Evolutionary conservation across 2,329 filamentous ascomycete species (phyloP).

Genomic region (Arthrocladium fulminans): DNA sequence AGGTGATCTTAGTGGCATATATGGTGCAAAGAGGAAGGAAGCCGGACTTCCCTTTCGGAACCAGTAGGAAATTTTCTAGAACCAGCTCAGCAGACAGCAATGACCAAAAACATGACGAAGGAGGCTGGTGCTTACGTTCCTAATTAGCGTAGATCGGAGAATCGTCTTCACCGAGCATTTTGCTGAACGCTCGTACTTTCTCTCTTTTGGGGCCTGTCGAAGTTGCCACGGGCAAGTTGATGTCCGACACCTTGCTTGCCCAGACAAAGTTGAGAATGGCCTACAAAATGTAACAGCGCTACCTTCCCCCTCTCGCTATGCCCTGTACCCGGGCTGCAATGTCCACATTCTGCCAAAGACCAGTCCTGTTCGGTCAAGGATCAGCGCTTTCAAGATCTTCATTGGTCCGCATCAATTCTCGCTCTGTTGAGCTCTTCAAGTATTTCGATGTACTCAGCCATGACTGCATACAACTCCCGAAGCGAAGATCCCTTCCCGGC

Average conservation of each 20-base stretch:
- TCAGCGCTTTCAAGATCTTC: not conserved
- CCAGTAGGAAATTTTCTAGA: conserved; percentile 26
- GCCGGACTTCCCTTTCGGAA: conserved; percentile 68
- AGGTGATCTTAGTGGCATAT: conserved; percentile 74
- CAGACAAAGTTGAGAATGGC: no score
- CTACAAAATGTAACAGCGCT: conserved; percentile 2
- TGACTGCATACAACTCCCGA: not conserved
- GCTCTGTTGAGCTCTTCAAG: not conserved
- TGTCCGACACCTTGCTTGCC: not conserved
- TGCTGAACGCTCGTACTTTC: not conserved
- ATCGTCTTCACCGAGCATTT: no score
- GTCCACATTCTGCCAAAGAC: not conserved
- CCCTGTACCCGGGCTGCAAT: not conserved
- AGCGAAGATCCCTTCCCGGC: no score
- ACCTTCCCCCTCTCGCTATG: conserved; percentile 1
- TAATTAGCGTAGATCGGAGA: no score
- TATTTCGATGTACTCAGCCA: not conserved
- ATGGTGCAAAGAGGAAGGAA: conserved; percentile 68
- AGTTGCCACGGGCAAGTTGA: no score
- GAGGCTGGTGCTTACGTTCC: no score
- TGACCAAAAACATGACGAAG: not conserved
- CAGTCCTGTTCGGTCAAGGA: not conserved
- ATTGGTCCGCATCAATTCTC: conserved; percentile 6
- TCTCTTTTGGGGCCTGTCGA: no score
- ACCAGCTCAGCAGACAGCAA: not conserved